Conservation (phyloP, 2,329 filamentous ascomycete species). For the Colletotrichum sp. region DNA sequence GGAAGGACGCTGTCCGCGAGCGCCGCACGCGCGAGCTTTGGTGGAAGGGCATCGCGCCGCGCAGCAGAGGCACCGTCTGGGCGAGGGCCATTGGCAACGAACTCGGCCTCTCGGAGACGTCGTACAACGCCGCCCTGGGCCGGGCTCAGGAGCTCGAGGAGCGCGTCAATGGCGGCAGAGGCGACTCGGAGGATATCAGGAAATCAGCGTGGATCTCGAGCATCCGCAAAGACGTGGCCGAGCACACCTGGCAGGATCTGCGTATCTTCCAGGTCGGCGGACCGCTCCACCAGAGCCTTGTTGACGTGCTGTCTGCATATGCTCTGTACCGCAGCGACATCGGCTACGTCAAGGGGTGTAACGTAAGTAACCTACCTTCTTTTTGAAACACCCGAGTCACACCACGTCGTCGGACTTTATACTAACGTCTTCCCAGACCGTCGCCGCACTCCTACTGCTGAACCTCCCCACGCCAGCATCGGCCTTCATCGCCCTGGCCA, state of each 20-base stretch:
- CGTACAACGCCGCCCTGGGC: constrained; percentile 73
- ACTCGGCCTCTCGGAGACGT: constrained; percentile 68
- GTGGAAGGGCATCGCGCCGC: constrained; percentile 80
- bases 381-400: not conserved
- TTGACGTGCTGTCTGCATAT: constrained; percentile 79
- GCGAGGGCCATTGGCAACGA: constrained; percentile 75
- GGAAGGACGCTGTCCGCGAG: constrained; percentile 73
- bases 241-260: constrained; percentile 72
- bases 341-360: constrained; percentile 76
- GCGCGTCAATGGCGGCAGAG: constrained; percentile 56
- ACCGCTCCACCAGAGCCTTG: constrained; percentile 70
- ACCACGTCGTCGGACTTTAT: not conserved
- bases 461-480: constrained; percentile 68
- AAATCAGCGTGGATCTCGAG: constrained; percentile 66
- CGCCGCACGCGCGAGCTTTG: constrained; percentile 76
- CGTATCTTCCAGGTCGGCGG: constrained; percentile 72
- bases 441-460: constrained; percentile 75
- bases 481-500: constrained; percentile 75
- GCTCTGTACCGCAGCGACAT: constrained; percentile 84
- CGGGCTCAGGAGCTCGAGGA: constrained; percentile 68
- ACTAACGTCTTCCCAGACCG: constrained; percentile 54
- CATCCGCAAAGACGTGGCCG: constrained; percentile 67
- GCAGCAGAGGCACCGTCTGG: constrained; percentile 74
- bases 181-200: constrained; percentile 56
- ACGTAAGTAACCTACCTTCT: constrained; percentile 58